These are phyloP conservation scores for Pascua guehoae DNA, from an alignment of 1,284 basidiomycete genomes.

Conservation along the genomic window DNA sequence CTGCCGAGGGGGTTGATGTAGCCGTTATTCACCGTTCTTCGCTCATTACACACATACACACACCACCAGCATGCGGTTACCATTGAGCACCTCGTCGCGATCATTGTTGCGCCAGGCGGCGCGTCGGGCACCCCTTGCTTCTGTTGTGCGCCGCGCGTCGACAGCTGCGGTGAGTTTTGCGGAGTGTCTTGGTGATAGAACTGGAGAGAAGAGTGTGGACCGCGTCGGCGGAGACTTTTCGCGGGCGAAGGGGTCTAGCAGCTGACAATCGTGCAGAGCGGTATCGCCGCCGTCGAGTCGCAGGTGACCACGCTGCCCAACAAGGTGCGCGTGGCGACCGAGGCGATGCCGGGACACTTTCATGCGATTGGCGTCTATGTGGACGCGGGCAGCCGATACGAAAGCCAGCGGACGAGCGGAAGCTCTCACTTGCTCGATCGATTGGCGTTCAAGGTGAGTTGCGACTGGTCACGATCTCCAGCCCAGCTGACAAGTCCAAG, in stretches of 20 bases:
- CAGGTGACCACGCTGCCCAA: slow-evolving; percentile 80
- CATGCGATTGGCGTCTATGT: slow-evolving; percentile 90
- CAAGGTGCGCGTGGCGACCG: slow-evolving; percentile 86
- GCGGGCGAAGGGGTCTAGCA: too few relatives aligned
- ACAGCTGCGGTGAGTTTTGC: slow-evolving; percentile 1
- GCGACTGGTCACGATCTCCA: neutral
- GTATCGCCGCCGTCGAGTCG: slow-evolving; percentile 5
- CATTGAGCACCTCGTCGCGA: slow-evolving; percentile 8
- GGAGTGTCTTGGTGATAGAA: too few relatives aligned
- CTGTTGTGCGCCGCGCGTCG: slow-evolving; percentile 5
- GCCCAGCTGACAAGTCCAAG: slow-evolving; percentile 27
- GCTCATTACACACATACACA: neutral
- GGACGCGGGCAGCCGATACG: slow-evolving; percentile 91
- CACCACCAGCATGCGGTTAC: slow-evolving; percentile 10
- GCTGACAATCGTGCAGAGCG: too few relatives aligned
- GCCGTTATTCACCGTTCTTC: too few relatives aligned
- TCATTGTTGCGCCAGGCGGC: slow-evolving; percentile 3
- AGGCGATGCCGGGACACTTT: slow-evolving; percentile 88
- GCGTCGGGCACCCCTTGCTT: neutral
- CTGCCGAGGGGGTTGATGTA: too few relatives aligned
- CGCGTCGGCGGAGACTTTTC: too few relatives aligned
- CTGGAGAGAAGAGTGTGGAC: too few relatives aligned
- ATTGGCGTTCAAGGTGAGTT: slow-evolving; percentile 88
- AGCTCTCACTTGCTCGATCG: slow-evolving; percentile 89
- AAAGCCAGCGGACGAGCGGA: slow-evolving; percentile 70